Conservation (phyloP, 2,329 filamentous ascomycete species). For the Cercospora nicotianae region DNA sequence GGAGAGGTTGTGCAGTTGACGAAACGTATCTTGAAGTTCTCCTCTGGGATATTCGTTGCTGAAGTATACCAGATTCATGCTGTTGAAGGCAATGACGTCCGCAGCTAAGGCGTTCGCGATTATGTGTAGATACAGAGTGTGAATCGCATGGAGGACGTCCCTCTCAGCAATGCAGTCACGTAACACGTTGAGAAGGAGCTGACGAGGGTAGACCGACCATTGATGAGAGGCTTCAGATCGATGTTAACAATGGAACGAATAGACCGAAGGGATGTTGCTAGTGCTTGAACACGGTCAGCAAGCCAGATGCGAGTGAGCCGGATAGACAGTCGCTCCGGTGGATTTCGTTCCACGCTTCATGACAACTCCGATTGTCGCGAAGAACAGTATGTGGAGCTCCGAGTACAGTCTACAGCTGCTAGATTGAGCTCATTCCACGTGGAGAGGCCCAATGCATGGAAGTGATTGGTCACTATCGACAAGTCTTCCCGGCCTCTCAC, state of each 20-base stretch:
- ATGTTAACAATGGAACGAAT: background rate
- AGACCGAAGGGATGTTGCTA: background rate
- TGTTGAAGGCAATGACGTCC: background rate
- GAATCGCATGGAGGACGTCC: background rate
- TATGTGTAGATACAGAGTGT: background rate
- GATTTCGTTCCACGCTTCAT: background rate
- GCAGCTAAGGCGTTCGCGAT: background rate
- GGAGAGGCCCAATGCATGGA: background rate
- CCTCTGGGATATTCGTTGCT: conserved; percentile 53
- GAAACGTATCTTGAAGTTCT: conserved; percentile 45
- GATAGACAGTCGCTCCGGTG: background rate
- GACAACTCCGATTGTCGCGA: background rate
- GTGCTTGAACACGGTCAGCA: background rate
- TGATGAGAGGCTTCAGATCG: background rate
- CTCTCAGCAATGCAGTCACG: background rate
- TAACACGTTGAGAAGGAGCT: background rate
- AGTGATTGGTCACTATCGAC: background rate
- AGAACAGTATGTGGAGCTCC: background rate
- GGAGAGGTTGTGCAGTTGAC: conserved; percentile 43
- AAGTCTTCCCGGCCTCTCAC: background rate
- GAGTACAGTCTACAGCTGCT: background rate
- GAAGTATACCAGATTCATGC: conserved; percentile 44
- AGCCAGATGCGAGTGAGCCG: background rate
- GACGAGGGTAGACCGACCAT: background rate
- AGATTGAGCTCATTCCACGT: background rate